Base-by-base conservation (phyloP, 2,329 filamentous ascomycete species). In the Dactylellina haptotyla region DNA sequence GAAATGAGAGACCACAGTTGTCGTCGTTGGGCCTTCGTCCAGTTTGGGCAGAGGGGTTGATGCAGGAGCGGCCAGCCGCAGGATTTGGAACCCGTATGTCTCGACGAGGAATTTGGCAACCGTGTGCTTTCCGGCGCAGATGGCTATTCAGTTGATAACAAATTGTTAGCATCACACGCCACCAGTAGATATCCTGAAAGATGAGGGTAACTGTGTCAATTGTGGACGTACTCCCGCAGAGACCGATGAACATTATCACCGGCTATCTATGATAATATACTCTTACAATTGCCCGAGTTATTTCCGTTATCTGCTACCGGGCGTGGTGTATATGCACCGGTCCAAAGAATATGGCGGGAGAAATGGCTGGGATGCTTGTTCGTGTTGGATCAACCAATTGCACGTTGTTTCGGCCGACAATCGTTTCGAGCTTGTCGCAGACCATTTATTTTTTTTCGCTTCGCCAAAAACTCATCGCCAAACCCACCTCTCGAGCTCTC, bases 121-220 rank as follows among this genome's bases (percentile, higher is more conserved):
- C 8, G 92, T 92, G 80, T 88, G 89, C 83, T 97, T 98, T 79
- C 95, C 95, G 53, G 94, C 89, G 83, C 93, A 98, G 78, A 97
- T 75, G 18, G 63, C 70, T 75, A 18, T 46, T 18, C 41, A 14
- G 12, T n/a, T n/a, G 57, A 37, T 39, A 43, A 20, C 6, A 4
- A 16, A n/a, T n/a, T 39, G 32, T 69, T 34, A 56, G 48, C n/a
- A 26, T 45, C 12, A 20, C 4, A 28, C 5, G 25, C 20, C 26
- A 30, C 48, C 9, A 28, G 23, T 45, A n/a, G n/a, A 12, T n/a
- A 12, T 41, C 14, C 12, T 20, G 16, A 46, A 25, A 3, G 41
- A 23, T 1, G 37, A 45, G 2, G 25, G 10, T 8, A 37, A 45
- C 14, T 51, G 10, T 5, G 18, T 25, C 6, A 25, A 51, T 43